phyloP scores from a whole-genome alignment of 192 early-diverging fungal genomes.

The Coemansia sp. region DNA sequence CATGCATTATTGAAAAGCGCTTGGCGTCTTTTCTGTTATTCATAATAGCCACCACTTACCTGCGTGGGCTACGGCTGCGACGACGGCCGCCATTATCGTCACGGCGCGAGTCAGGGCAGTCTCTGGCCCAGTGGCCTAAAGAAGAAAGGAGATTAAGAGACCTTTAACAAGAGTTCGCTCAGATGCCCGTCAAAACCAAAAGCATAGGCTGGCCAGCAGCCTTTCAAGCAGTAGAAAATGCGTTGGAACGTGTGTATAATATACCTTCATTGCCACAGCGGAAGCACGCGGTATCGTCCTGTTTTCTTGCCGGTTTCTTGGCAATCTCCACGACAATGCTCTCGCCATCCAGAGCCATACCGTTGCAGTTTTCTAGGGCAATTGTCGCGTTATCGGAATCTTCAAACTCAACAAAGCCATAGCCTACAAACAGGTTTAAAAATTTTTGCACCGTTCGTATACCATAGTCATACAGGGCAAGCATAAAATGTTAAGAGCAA shows the following conservation, averaged over 20 bases:
- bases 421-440: slow-evolving; percentile 11
- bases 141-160: background rate
- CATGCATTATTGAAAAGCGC: no score
- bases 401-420: slow-evolving; percentile 44
- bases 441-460: background rate
- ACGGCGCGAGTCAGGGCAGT: slow-evolving; percentile 29
- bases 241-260: background rate
- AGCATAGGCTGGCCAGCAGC: no score
- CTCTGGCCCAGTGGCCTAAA: slow-evolving; percentile 53
- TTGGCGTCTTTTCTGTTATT: background rate
- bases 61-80: slow-evolving; percentile 43
- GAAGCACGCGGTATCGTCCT: slow-evolving; percentile 47
- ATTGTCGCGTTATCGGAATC: slow-evolving; percentile 10
- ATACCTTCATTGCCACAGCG: slow-evolving; percentile 48
- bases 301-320: slow-evolving; percentile 28
- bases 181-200: background rate
- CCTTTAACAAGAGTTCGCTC: background rate
- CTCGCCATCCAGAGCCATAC: slow-evolving; percentile 33
- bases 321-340: slow-evolving; percentile 48
- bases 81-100: slow-evolving; percentile 12
- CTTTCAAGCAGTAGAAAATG: background rate
- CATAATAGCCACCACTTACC: slow-evolving; percentile 21
- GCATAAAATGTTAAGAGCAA: background rate
- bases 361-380: slow-evolving; percentile 35
- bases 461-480: background rate